These are phyloP conservation scores for Amanita subjunquillea DNA, from an alignment of 768 basidiomycete genomes.

Conservation along the genomic window DNA sequence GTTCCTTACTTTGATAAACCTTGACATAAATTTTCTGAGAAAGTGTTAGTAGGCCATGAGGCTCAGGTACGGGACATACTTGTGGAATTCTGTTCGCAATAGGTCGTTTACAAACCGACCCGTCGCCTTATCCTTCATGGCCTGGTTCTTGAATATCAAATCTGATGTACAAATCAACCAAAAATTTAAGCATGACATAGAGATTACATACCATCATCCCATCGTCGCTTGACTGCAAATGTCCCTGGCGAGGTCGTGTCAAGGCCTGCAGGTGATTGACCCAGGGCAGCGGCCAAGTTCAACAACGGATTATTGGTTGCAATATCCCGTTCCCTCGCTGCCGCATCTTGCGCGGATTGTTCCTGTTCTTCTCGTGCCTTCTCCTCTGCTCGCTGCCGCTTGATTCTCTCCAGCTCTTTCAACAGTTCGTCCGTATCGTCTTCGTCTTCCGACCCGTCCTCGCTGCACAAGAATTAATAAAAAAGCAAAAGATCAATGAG, in stretches of 20 bases:
- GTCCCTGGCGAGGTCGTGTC: slow-evolving; percentile 71
- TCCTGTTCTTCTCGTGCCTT: slow-evolving; percentile 76
- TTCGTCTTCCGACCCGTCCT: slow-evolving; percentile 65
- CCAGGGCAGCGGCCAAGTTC: slow-evolving; percentile 86
- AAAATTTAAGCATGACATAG: slow-evolving; percentile 3
- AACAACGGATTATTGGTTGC: slow-evolving; percentile 83
- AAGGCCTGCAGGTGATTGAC: slow-evolving; percentile 56
- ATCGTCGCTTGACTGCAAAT: slow-evolving; percentile 86
- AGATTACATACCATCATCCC: slow-evolving; percentile 76
- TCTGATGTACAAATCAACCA: slow-evolving; percentile 34
- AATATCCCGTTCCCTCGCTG: slow-evolving; percentile 69
- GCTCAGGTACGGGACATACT: slow-evolving; percentile 26
- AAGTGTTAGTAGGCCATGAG: not conserved
- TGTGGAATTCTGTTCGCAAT: slow-evolving; percentile 88
- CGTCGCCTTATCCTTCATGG: slow-evolving; percentile 48
- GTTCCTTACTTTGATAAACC: slow-evolving; percentile 68
- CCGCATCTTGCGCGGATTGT: slow-evolving; percentile 47
- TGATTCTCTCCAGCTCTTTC: slow-evolving; percentile 97
- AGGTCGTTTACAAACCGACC: slow-evolving; percentile 94
- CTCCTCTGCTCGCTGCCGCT: slow-evolving; percentile 91
- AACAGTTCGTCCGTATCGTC: slow-evolving; percentile 91
- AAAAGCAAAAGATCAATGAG: not conserved
- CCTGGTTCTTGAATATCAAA: slow-evolving; percentile 98
- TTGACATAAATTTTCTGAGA: slow-evolving; percentile 81
- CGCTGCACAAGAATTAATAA: slow-evolving; percentile 13